Evolutionary conservation across 495 filamentous ascomycete genomes (phyloP), one percentile per base, ranked within the genome.

Genomic region (Talaromyces borbonicus): DNA sequence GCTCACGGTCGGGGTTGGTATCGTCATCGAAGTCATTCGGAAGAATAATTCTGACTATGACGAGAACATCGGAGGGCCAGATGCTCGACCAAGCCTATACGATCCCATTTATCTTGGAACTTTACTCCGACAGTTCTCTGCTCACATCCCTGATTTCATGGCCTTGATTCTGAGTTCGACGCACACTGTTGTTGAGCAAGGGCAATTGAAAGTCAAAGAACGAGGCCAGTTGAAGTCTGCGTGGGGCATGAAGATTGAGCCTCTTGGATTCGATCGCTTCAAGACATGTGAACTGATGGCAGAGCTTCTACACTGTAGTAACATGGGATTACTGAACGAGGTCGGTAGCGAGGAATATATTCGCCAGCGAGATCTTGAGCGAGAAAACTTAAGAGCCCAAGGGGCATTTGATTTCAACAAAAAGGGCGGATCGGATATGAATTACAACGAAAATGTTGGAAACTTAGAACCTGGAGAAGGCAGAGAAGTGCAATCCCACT

Each of bases 11-110:
- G 93, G 92, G 15, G 92, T 99, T 23, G 92, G 93, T 12, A 95
- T 96, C 51, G 78, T 99, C 9, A 97, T 99, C 52, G 92, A 99
- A 61, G 92, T 99, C 22, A 99, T 99, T 55, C 78, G 92, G 40
- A 99, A 99, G 68, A 99, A 99, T 56, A 99, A 99, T 57, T 97
- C 93, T 0, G 92, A 99, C 62, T 99, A 99, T 56, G 92, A 99
- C 2, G 93, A 97, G 51, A 82, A 85, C 50, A 75, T 85, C 35
- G 72, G 81, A 37, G 83, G 85, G 38, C 79, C 85, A 27, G 83
- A 88, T 49, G 75, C 84, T 8, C 64, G 78, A 43, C 88, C 90
- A 2, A 86, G 86, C 8, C 83, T 79, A 52, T 83, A 85, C 39
- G 92, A 99, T 56, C 93, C 92, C 4, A 99, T 99, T 46, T 99